phyloP scores from a whole-genome alignment of 768 basidiomycete genomes.

The Termitomyces sp. region DNA sequence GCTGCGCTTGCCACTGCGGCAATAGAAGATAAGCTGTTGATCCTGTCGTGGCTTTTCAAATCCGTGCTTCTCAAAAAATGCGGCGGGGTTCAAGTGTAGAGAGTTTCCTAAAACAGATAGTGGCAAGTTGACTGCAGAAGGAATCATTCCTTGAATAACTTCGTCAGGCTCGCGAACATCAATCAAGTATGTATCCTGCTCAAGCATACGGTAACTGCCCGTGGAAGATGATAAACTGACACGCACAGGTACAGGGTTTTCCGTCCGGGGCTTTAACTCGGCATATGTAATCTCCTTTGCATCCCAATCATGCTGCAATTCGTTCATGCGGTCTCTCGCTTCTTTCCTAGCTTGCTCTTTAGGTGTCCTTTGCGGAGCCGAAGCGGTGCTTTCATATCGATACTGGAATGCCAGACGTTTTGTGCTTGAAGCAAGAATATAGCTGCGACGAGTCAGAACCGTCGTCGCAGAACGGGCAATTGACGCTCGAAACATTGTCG shows the following conservation, averaged over 20 bases:
- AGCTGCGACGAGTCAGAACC: slow-evolving; percentile 13
- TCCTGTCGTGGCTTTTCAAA: slow-evolving; percentile 68
- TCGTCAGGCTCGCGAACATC: slow-evolving; percentile 95
- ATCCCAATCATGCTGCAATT: slow-evolving; percentile 71
- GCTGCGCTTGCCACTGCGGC: slow-evolving; percentile 84
- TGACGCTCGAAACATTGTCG: slow-evolving; percentile 26
- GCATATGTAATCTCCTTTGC: slow-evolving; percentile 72
- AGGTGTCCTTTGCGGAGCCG: slow-evolving; percentile 18
- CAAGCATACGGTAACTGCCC: slow-evolving; percentile 10
- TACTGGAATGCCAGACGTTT: slow-evolving; percentile 7
- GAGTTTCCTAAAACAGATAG: slow-evolving; percentile 72
- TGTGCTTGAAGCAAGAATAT: slow-evolving; percentile 7
- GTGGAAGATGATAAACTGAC: not conserved
- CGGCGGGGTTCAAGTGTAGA: slow-evolving; percentile 49
- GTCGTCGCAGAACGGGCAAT: slow-evolving; percentile 20
- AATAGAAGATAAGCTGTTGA: slow-evolving; percentile 87
- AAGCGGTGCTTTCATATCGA: slow-evolving; percentile 16
- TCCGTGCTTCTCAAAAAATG: slow-evolving; percentile 62
- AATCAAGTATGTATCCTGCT: slow-evolving; percentile 66
- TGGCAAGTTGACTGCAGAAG: slow-evolving; percentile 87
- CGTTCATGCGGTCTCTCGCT: slow-evolving; percentile 31
- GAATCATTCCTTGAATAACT: slow-evolving; percentile 88
- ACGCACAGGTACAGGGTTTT: slow-evolving; percentile 66
- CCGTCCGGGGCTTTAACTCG: slow-evolving; percentile 74
- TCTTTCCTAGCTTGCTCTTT: slow-evolving; percentile 31